Evolutionary conservation across 2,329 filamentous ascomycete species (phyloP).

Genomic region (Aureobasidium sp.): DNA sequence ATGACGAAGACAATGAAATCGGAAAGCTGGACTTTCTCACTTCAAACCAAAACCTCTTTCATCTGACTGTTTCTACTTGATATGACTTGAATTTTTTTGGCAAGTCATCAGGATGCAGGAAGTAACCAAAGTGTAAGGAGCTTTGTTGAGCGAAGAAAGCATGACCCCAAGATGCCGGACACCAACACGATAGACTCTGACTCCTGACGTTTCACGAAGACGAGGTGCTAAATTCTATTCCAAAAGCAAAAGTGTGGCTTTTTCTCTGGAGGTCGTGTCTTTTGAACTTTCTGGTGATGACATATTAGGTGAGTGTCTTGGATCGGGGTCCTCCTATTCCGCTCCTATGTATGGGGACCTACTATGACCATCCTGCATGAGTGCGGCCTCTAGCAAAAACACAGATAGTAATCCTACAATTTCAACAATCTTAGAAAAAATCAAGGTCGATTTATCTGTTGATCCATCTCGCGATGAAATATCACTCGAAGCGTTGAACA

Average conservation of each 20-base stretch:
- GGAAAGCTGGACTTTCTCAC: not conserved
- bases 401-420: too few species aligned
- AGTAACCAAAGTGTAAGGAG: too few species aligned
- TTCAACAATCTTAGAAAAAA: too few species aligned
- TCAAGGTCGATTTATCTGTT: not conserved
- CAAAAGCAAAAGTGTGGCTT: not conserved
- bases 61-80: not conserved
- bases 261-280: not conserved
- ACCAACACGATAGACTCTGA: not conserved
- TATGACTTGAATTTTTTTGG: too few species aligned
- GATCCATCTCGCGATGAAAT: not conserved
- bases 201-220: not conserved
- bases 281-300: not conserved
- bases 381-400: too few species aligned
- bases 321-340: not conserved
- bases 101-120: too few species aligned
- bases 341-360: not conserved
- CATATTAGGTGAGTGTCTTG: not conserved
- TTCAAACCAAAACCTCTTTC: not conserved
- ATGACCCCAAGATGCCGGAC: not conserved
- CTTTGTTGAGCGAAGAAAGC: too few species aligned
- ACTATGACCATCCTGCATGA: too few species aligned
- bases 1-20: not conserved
- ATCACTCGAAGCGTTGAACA: not conserved
- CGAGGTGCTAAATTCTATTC: not conserved